Conservation (phyloP, 2,329 filamentous ascomycete genomes). For the Rhinocladiella similis region DNA sequence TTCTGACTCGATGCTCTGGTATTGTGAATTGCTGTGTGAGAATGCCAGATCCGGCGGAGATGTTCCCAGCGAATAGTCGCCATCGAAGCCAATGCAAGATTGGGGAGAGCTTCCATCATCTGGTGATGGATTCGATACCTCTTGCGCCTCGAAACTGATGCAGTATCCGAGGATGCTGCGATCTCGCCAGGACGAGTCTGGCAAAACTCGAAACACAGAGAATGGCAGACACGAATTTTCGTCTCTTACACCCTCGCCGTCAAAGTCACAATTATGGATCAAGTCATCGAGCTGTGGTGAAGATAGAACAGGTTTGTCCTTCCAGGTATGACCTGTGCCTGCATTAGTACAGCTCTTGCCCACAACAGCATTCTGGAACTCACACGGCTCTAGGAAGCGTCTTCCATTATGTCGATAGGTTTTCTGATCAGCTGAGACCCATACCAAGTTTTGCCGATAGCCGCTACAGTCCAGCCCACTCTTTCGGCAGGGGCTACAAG, state of each 20-base stretch:
- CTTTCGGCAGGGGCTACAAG: background rate
- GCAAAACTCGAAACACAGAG: background rate
- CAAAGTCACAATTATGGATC: background rate
- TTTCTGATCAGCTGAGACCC: constrained; percentile 4
- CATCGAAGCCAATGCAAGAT: background rate
- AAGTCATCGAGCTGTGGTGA: background rate
- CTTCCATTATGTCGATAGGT: constrained; percentile 3
- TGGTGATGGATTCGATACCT: background rate
- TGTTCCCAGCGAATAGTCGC: background rate
- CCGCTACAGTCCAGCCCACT: background rate
- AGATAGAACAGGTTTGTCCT: background rate
- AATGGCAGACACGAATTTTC: background rate
- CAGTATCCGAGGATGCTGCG: background rate
- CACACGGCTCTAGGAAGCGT: constrained; percentile 1
- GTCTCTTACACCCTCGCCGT: background rate
- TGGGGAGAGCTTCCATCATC: background rate
- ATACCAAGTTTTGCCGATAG: constrained; percentile 4
- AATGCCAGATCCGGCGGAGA: background rate
- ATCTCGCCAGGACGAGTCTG: background rate
- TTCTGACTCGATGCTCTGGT: background rate
- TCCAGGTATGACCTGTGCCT: background rate
- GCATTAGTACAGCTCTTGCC: background rate
- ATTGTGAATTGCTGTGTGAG: background rate
- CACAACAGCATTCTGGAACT: background rate
- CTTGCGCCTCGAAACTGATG: background rate